Evolutionary conservation across 2,329 filamentous ascomycete genomes (phyloP), one percentile per base, ranked within the genome.

Genomic region (Ilyonectria robusta): DNA sequence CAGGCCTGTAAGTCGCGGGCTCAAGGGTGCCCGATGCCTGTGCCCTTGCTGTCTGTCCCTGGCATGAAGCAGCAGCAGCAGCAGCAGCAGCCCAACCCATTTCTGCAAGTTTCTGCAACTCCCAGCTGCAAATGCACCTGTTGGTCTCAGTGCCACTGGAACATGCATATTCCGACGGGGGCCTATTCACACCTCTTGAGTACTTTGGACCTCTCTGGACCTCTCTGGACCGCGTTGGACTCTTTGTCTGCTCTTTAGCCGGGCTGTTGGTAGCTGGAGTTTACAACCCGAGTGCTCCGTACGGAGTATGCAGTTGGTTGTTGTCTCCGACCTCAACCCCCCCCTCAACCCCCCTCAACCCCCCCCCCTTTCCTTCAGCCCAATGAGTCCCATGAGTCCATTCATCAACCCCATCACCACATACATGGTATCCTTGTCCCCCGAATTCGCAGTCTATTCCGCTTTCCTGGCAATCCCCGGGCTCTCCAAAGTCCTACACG

Each of bases 401-500:
- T 13, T 37, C 35, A 15, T 44, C 23, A 10, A 29, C 53, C 33
- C 59, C 50, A 50, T 31, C 47, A 17, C n/a, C 47, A 53, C 50
- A 35, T 40, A 44, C 62, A 54, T 55, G 47, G 42, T 23, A 61
- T 50, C 63, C 59, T 51, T 37, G 58, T n/a, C 6, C 47, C 31
- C 48, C 48, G 31, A 53, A 47, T 35, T 63, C 64, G 59, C 64
- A 55, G 19, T 66, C 53, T 47, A 48, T 62, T 53, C 59, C 59
- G 40, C 47, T 48, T 66, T 62, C 46, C 37, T 54, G 35, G 42
- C 9, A 33, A 33, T 47, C n/a, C 13, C 40, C 42, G 35, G 21
- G 35, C 31, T 15, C 31, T 31, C 29, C 31, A 46, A 61, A 66
- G 63, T 66, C 63, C 63, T 66, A 66, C 55, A 64, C 62, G 55